Conservation (phyloP, 176 grass and related monocot species). For the Thalia dealbata region DNA sequence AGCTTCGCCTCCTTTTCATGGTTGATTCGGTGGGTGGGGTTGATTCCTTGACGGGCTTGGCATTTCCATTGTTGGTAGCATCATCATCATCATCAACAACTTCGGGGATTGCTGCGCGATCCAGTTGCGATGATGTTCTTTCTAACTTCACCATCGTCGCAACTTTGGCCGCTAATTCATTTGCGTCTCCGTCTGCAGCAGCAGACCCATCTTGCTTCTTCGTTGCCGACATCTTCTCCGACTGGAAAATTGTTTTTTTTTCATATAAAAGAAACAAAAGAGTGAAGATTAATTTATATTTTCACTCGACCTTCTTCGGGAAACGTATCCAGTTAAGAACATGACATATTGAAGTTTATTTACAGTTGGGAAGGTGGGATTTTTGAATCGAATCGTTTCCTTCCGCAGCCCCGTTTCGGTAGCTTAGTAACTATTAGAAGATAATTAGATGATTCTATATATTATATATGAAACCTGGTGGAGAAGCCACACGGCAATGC, state of each 20-base stretch:
- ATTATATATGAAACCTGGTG: slow-evolving; percentile 8
- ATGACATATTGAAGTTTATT: too few species aligned
- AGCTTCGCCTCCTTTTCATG: slow-evolving; percentile 44
- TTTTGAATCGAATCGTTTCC: too few species aligned
- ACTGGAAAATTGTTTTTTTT: slow-evolving; percentile 14
- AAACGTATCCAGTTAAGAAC: too few species aligned
- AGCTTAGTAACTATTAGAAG: too few species aligned
- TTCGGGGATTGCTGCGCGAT: background rate
- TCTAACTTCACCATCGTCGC: slow-evolving; percentile 51
- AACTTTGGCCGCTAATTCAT: slow-evolving; percentile 52
- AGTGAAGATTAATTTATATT: too few species aligned
- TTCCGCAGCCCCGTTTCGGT: too few species aligned
- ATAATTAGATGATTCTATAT: too few species aligned
- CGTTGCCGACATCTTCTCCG: slow-evolving; percentile 6
- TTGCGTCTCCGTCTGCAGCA: slow-evolving; percentile 18
- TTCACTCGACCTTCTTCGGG: too few species aligned
- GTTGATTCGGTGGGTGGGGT: slow-evolving; percentile 9
- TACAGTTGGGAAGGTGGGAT: too few species aligned
- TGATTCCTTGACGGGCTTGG: too few species aligned
- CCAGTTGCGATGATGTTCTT: background rate
- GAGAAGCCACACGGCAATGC: slow-evolving; percentile 14
- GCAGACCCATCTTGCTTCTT: background rate
- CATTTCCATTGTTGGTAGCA: background rate
- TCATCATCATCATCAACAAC: slow-evolving; percentile 1
- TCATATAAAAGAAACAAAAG: too few species aligned